These are phyloP conservation scores for Cutaneotrichosporon spelunceum DNA, from an alignment of 1,284 basidiomycete species.

Conservation along the genomic window DNA sequence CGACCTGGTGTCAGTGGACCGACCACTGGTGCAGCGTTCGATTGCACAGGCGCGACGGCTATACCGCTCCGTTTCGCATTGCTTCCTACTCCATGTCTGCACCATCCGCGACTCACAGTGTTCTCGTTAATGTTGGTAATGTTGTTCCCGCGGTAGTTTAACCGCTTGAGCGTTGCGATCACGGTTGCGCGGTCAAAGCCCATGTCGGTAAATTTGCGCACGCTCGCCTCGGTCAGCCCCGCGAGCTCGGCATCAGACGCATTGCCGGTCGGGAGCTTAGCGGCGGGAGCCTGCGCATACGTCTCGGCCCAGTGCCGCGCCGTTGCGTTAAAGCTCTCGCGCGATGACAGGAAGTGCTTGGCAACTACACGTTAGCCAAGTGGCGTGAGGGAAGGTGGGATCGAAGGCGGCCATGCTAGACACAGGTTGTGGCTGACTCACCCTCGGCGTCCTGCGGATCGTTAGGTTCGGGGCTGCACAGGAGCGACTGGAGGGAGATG, in stretches of 20 bases:
- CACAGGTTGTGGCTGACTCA: conserved; percentile 20
- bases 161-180: conserved; percentile 78
- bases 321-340: conserved; percentile 82
- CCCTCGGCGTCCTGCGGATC: conserved; percentile 96
- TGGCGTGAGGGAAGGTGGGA: neutral
- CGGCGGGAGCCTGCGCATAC: conserved; percentile 68
- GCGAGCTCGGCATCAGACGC: conserved; percentile 51
- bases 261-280: conserved; percentile 21
- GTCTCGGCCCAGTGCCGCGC: conserved; percentile 91
- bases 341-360: conserved; percentile 90
- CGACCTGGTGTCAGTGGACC: conserved; percentile 29
- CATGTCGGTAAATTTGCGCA: conserved; percentile 54
- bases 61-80: neutral
- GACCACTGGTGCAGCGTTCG: neutral
- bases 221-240: conserved; percentile 54
- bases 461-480: conserved; percentile 94
- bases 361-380: conserved; percentile 59
- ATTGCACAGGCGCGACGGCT: neutral
- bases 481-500: conserved; percentile 88
- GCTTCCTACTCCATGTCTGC: too few species aligned
- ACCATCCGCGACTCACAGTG: conserved; percentile 31
- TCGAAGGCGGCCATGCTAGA: neutral
- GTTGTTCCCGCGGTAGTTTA: conserved; percentile 78
- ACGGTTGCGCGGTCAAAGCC: conserved; percentile 52
- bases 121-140: conserved; percentile 48